Base-by-base conservation (phyloP, 176 grass and related monocot species). In the Carex littledalei region DNA sequence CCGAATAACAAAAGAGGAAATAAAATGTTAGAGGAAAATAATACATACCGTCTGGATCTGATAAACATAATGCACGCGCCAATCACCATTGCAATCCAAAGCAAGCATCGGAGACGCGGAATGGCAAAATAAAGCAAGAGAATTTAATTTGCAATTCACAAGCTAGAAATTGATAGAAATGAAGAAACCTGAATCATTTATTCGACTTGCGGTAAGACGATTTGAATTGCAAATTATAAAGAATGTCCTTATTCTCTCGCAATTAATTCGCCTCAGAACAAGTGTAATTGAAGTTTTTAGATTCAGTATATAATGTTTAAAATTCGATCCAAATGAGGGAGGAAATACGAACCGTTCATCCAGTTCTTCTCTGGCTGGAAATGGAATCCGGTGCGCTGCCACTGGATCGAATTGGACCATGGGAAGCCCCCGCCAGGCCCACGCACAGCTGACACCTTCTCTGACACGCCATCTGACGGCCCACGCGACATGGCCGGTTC, bases 331-430 rank as follows among this genome's bases (percentile, higher is more conserved):
- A 65, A 47, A 73, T 29, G 69, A 73, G 20, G n/a, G 32, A 14
- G 43, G 2, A 54, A 79, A 58, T 57, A 73, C 49, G 8, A 81
- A 47, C 92, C 96, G 83, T 98, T 98, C 93, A 98, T 98, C 96
- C 96, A 98, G 76, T 98, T 98, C 88, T 89, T 93, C 55, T 92
- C 65, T 0, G 96, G 96, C 81, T 94, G 96, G 91, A 99, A 99
- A 75, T 99, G 96, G 88, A 99, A 99, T 0, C 88, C 89, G 5
- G 93, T 95, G 63, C 91, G 93, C 52, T 99, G 96, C 93, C 93
- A 95, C 6, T 92, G 88, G 72, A 99, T 99, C 0, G 83, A 86
- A 6, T 95, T 94, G 77, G 93, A 93, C 96, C 96, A 99, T 1
- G 91, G 91, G 81, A 88, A 95, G 3, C 85, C 86, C 20, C 84